Evolutionary conservation across 2,329 filamentous ascomycete species (phyloP).

Genomic region (Colletotrichum aenigma): DNA sequence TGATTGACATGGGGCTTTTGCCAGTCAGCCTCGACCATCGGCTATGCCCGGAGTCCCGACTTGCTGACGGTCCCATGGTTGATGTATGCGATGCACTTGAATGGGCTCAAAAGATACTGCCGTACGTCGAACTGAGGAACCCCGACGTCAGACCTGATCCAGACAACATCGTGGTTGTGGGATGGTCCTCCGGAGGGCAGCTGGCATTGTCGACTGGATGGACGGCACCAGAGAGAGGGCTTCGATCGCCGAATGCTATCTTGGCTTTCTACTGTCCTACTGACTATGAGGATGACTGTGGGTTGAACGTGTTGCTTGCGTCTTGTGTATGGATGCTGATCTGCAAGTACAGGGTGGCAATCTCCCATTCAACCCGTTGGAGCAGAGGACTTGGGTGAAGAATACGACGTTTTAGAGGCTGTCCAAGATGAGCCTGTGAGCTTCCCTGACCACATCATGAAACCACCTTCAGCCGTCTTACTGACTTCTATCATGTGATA

Average conservation of each 20-base stretch:
- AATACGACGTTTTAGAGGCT: constrained; percentile 31
- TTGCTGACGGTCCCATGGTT: constrained; percentile 48
- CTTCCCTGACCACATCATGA: neutral
- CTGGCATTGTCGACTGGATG: constrained; percentile 48
- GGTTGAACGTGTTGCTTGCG: neutral
- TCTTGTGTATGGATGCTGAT: neutral
- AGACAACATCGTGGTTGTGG: constrained; percentile 41
- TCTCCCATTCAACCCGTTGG: constrained; percentile 22
- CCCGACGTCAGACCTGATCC: constrained; percentile 24
- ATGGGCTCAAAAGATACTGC: constrained; percentile 42
- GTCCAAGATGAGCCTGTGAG: constrained; percentile 17
- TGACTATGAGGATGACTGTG: constrained; percentile 12
- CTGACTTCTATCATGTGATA: neutral
- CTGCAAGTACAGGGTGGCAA: constrained; percentile 2
- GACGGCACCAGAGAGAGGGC: constrained; percentile 30
- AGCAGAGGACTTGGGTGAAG: neutral
- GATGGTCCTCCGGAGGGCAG: constrained; percentile 53
- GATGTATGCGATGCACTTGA: constrained; percentile 47
- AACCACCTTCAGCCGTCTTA: neutral
- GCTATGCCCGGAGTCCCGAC: constrained; percentile 51
- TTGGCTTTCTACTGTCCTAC: constrained; percentile 8
- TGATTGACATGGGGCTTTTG: constrained; percentile 44
- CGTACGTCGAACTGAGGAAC: constrained; percentile 25
- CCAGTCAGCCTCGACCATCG: constrained; percentile 55
- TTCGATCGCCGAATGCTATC: constrained; percentile 35